Percentiles rank a stretch among this genome's conserved stretches.
Conservation (phyloP, 139 green algal species). For the Chlorella ohadii region DNA sequence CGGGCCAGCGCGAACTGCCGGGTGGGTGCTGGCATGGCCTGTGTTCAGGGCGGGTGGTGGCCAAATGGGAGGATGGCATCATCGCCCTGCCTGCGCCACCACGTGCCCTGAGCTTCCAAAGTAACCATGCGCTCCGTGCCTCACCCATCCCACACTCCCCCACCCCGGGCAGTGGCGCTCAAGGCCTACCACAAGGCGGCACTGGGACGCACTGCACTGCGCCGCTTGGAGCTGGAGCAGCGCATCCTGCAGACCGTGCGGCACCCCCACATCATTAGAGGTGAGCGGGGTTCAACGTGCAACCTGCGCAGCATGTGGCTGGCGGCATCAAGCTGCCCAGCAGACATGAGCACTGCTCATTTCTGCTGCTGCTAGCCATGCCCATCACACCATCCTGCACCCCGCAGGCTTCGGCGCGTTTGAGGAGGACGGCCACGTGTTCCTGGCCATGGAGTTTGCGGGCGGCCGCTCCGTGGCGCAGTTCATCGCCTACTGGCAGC, state of each 20-base stretch:
- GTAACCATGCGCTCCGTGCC: too few relatives aligned
- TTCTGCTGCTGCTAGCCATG: neutral
- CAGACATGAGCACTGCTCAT: too few relatives aligned
- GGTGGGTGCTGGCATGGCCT: too few relatives aligned
- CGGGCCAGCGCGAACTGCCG: neutral
- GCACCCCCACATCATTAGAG: slow-evolving; percentile 17
- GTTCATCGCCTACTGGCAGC: slow-evolving; percentile 4
- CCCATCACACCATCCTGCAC: neutral
- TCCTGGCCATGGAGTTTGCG: neutral
- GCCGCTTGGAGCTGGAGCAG: neutral
- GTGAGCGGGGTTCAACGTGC: neutral
- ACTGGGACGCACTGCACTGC: neutral
- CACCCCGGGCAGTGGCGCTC: neutral
- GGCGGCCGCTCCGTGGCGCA: neutral
- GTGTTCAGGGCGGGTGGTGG: too few relatives aligned
- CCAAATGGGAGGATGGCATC: too few relatives aligned
- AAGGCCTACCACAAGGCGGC: neutral
- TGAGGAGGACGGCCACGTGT: neutral
- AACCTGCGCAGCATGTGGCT: neutral
- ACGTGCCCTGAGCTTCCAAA: too few relatives aligned
- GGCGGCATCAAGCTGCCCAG: neutral
- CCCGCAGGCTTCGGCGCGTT: neutral
- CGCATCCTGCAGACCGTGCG: neutral
- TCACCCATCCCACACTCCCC: too few relatives aligned
- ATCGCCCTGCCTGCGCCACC: too few relatives aligned